Evolutionary conservation across 768 basidiomycete genomes (phyloP).

Genomic region (Atractiella rhizophila): DNA sequence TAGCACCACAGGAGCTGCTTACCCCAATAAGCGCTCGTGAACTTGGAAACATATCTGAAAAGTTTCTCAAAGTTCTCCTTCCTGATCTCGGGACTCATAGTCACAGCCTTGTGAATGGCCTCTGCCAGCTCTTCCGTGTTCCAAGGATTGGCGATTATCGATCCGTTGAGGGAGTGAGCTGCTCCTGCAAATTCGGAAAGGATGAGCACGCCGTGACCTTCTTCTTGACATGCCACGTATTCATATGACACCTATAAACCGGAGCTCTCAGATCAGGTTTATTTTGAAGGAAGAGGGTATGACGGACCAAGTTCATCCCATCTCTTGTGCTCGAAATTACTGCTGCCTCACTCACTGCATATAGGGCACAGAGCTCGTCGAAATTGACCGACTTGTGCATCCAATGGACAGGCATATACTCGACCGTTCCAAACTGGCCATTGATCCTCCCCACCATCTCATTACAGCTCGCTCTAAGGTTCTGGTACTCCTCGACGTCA

Average conservation of each 20-base stretch:
- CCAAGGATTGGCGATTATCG: conserved; percentile 96
- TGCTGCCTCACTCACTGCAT: conserved; percentile 87
- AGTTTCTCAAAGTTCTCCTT: conserved; percentile 83
- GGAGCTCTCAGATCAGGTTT: not conserved
- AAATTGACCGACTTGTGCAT: conserved; percentile 88
- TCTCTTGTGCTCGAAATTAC: conserved; percentile 83
- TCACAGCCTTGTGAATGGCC: conserved; percentile 85
- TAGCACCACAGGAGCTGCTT: not conserved
- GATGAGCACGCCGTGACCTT: conserved; percentile 85
- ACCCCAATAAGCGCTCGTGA: conserved; percentile 65
- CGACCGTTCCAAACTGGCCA: conserved; percentile 92
- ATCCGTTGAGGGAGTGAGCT: conserved; percentile 43
- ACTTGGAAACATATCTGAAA: conserved; percentile 84
- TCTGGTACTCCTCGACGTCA: conserved; percentile 98
- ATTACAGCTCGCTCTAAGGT: conserved; percentile 79
- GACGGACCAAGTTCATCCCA: conserved; percentile 87
- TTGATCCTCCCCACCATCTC: conserved; percentile 96
- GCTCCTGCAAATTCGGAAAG: conserved; percentile 96
- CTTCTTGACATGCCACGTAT: conserved; percentile 84
- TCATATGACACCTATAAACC: conserved; percentile 70
- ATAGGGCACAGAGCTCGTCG: conserved; percentile 90
- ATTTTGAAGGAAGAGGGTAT: not conserved
- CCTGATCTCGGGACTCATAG: conserved; percentile 55
- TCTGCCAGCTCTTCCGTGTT: conserved; percentile 95
- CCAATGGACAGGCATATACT: conserved; percentile 99